A percentile compares a stretch with the other conserved stretches of the same genome.
Evolutionary conservation across 2,329 filamentous ascomycete genomes (phyloP).

Genomic region (Penicillium paneum): DNA sequence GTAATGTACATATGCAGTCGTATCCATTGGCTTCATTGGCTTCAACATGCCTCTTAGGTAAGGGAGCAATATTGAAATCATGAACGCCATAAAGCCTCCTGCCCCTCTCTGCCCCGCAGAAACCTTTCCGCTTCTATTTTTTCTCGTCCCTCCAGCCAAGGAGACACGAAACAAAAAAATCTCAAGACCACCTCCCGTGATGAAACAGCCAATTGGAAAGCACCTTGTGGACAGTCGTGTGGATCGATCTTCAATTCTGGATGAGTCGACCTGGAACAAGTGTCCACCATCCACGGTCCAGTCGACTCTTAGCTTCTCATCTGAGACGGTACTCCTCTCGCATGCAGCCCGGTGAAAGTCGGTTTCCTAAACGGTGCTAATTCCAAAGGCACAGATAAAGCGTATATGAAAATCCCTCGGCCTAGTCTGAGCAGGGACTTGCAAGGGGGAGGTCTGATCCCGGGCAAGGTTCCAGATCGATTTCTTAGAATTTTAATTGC

Average conservation of each 20-base stretch:
- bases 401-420: neutral
- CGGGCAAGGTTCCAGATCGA: constrained; percentile 4
- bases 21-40: neutral
- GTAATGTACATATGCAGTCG: neutral
- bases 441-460: constrained; percentile 23
- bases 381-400: neutral
- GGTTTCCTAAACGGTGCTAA: neutral
- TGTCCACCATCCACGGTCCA: constrained; percentile 14
- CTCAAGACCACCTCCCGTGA: neutral
- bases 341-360: constrained; percentile 5
- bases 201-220: constrained; percentile 14
- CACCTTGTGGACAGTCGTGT: constrained; percentile 10
- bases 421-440: neutral
- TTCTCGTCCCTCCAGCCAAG: constrained; percentile 1
- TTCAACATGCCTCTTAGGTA: neutral
- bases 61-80: constrained; percentile 10
- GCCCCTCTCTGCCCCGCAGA: constrained; percentile 18
- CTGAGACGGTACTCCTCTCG: constrained; percentile 6
- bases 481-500: constrained; percentile 10
- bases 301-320: neutral
- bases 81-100: constrained; percentile 2
- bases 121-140: constrained; percentile 21
- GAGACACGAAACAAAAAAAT: neutral
- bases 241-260: constrained; percentile 20
- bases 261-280: constrained; percentile 10